Evolutionary conservation across 2,329 filamentous ascomycete species (phyloP), one percentile per base, ranked within the genome.

Genomic region (Dothistroma septosporum): DNA sequence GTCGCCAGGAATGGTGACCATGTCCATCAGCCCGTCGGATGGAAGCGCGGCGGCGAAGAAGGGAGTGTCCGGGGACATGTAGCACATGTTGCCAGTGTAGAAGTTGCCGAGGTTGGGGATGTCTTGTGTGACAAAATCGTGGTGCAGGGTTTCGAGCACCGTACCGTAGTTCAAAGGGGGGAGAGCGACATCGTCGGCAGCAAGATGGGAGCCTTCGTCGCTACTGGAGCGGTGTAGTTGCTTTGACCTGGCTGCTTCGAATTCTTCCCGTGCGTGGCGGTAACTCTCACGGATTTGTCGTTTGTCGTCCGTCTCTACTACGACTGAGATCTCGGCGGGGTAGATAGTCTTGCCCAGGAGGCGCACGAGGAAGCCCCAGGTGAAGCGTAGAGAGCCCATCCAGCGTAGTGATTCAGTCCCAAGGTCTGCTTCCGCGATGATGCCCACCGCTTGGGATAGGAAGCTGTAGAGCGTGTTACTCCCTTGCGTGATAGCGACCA

Each of bases 81-180:
- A 95, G 24, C 89, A 86, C 88, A 97, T 95, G 74, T 97, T 99
- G 63, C 94, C 94, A 33, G 88, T 90, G 76, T 95, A 97, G 74
- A 99, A 96, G 70, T 91, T 97, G 52, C 92, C 92, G 58, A 99
- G 79, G 32, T 88, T 90, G 64, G 94, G 86, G 64, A 89, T 84
- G 0, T 89, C 85, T 2, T 89, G 77, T 21, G 88, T 77, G 62
- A 89, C 82, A 92, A 94, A 99, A 50, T 85, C 88, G 1, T 83
- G 78, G 0, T 92, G 92, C 0, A 97, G 74, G 16, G 87, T 81
- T 67, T 95, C 91, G 55, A 85, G 84, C 61, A 94, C 79, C 0
- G 90, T 93, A 54, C 94, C 94, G 69, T 90, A 96, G 68, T 84
- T 83, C 41, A 97, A 78, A 6, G 65, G 74, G 2, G 92, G 93